These are phyloP conservation scores for Camelina hispida DNA, from an alignment of 345 rosid species.

Conservation along the genomic window DNA sequence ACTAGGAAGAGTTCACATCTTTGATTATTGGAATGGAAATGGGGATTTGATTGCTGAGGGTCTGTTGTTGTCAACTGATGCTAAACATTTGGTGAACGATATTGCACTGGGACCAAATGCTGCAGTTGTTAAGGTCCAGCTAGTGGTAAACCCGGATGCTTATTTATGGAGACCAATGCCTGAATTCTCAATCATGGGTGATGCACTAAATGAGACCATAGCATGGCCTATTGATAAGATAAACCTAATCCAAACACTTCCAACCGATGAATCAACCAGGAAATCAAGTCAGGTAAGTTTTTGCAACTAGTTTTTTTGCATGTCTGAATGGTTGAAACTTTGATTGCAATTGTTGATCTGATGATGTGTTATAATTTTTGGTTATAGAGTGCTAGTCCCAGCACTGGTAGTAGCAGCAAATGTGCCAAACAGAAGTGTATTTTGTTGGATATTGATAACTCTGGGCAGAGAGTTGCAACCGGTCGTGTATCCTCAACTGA, in stretches of 20 bases:
- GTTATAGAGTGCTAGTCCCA: too few relatives aligned
- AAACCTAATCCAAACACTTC: neutral
- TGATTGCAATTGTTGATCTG: too few relatives aligned
- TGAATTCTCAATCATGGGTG: neutral
- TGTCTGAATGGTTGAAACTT: too few relatives aligned
- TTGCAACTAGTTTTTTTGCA: too few relatives aligned
- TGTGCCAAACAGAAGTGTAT: too few relatives aligned
- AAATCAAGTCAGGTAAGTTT: neutral
- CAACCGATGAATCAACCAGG: neutral
- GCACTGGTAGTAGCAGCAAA: too few relatives aligned
- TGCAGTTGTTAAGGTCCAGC: neutral
- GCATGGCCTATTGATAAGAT: neutral
- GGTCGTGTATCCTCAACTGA: too few relatives aligned
- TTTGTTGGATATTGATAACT: too few relatives aligned
- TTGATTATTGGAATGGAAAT: neutral
- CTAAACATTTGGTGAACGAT: neutral
- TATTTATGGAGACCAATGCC: neutral
- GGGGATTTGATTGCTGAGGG: neutral
- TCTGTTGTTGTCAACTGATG: neutral
- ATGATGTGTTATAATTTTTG: too few relatives aligned
- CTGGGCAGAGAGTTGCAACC: too few relatives aligned
- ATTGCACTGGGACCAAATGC: neutral
- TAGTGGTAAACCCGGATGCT: neutral
- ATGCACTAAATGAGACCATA: neutral
- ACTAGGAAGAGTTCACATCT: neutral